A percentile compares a stretch with the other conserved stretches of the same genome.
Evolutionary conservation across 2,329 filamentous ascomycete species (phyloP).

Genomic region (Metarhizium rileyi): DNA sequence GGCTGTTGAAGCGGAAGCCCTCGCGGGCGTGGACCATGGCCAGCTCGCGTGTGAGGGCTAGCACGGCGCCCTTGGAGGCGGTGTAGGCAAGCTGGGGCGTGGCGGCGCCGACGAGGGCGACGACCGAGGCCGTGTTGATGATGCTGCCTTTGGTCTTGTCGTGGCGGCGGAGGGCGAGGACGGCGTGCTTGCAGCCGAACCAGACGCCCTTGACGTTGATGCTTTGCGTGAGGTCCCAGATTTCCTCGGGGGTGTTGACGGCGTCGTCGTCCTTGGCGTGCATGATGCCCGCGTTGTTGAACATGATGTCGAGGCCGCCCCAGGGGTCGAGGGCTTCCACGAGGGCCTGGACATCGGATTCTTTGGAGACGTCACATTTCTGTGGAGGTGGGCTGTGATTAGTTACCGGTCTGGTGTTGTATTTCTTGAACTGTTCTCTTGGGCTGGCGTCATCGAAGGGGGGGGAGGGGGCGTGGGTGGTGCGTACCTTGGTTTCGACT

Average conservation of each 20-base stretch:
- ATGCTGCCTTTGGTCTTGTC: constrained; percentile 71
- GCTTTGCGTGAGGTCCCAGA: constrained; percentile 88
- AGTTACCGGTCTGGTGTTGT: background rate
- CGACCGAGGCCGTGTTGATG: constrained; percentile 87
- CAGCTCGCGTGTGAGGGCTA: constrained; percentile 82
- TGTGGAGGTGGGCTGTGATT: constrained; percentile 4
- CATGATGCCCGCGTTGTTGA: constrained; percentile 99
- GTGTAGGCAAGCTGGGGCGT: constrained; percentile 90
- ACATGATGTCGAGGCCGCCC: constrained; percentile 85
- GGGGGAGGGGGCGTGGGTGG: background rate
- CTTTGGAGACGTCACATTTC: constrained; percentile 72
- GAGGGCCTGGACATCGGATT: constrained; percentile 64
- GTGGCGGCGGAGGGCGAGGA: constrained; percentile 69
- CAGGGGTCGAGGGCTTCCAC: constrained; percentile 68
- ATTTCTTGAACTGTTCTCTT: no score
- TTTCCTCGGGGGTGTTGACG: constrained; percentile 73
- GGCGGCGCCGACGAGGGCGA: constrained; percentile 76
- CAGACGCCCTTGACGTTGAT: constrained; percentile 99
- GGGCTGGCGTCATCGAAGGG: background rate
- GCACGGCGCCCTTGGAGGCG: constrained; percentile 83
- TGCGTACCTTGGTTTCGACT: constrained; percentile 47
- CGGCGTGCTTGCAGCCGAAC: constrained; percentile 88
- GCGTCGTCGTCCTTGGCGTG: constrained; percentile 74
- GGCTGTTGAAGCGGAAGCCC: constrained; percentile 77
- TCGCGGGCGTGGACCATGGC: constrained; percentile 89